Conservation (phyloP, 2,329 filamentous ascomycete genomes). For the Ascochyta fabae region DNA sequence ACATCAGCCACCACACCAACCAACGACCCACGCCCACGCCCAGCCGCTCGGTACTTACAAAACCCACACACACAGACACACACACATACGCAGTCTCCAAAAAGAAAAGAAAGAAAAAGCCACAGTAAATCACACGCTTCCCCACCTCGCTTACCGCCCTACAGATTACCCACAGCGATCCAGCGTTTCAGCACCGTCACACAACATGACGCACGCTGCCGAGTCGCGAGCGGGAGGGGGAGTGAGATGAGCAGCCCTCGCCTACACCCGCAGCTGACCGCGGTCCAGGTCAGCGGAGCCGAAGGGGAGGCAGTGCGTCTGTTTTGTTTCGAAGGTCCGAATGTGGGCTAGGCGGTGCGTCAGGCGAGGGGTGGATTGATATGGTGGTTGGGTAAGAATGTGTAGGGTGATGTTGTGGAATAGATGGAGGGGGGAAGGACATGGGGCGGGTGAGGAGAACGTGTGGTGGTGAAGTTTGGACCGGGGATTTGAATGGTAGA, state of each 20-base stretch:
- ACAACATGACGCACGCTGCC: slow-evolving; percentile 10
- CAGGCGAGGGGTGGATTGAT: slow-evolving; percentile 1
- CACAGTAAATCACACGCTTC: neutral
- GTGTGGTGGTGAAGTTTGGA: neutral
- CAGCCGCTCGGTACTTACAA: slow-evolving; percentile 1
- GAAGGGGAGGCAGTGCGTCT: slow-evolving; percentile 2
- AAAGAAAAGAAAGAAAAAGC: neutral
- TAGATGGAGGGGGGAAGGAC: neutral
- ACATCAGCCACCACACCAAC: neutral
- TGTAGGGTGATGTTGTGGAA: slow-evolving; percentile 11
- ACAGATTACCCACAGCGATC: slow-evolving; percentile 4
- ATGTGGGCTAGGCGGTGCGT: slow-evolving; percentile 5
- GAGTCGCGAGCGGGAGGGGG: neutral
- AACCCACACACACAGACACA: neutral
- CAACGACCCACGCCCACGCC: neutral
- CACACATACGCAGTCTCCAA: neutral
- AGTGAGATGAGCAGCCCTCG: neutral
- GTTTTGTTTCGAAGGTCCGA: slow-evolving; percentile 8
- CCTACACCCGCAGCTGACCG: slow-evolving; percentile 20
- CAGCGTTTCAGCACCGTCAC: slow-evolving; percentile 10
- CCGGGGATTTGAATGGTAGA: neutral
- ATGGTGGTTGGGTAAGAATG: slow-evolving; percentile 2
- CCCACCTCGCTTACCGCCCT: slow-evolving; percentile 4
- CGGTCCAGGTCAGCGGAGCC: slow-evolving; percentile 23
- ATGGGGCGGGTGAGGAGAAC: neutral